Base-by-base conservation (phyloP, 2,329 filamentous ascomycete genomes). In the Coccinonectria pachysandricola region DNA sequence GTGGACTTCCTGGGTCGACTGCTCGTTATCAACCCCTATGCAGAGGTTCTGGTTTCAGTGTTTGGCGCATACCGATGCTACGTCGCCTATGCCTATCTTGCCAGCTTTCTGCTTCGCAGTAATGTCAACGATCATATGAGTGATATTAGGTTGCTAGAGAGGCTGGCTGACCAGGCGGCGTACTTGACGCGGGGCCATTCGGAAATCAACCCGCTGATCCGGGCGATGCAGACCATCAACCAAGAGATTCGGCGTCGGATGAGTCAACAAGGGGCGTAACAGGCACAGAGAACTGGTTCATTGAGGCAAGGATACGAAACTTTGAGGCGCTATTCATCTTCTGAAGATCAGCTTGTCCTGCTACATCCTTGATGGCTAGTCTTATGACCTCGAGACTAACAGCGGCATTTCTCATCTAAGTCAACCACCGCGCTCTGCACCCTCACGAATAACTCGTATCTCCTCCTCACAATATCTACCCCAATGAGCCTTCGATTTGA, bases 61-160 rank as follows among this genome's bases (percentile, higher is more conserved):
- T 42, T 50, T 17, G 48, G 48, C 7, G 43, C 44, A 4, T 51
- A 48, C 7, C 29, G 48, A 6, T 45, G 39, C 4, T 46, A 46
- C 9, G 40, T 49, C 4, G 40, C 48, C 4, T 51, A 41, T 20
- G 44, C 48, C 2, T 49, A 43, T 19, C 18, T 50, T 2, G 34
- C 45, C 7, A 39, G 43, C 13, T 38, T 32, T 6, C 34, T 51
- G 3, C 19, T 50, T 1, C n/a, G n/a, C n/a, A n/a, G n/a, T n/a
- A 40, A 36, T 3, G 26, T 40, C 1, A 10, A 36, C 0, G 35
- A 50, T 16, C 41, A 36, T 4, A 26, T 29, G 19, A 32, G 27
- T 2, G 48, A 50, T 15, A 32, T 46, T 1, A 32, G 35, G 23
- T 31, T 41, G 2, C 30, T 50, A 5, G 37, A 42, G 10, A 26